Evolutionary conservation across 805 yeast genomes (phyloP).

Genomic region (Candida gorgasii): DNA sequence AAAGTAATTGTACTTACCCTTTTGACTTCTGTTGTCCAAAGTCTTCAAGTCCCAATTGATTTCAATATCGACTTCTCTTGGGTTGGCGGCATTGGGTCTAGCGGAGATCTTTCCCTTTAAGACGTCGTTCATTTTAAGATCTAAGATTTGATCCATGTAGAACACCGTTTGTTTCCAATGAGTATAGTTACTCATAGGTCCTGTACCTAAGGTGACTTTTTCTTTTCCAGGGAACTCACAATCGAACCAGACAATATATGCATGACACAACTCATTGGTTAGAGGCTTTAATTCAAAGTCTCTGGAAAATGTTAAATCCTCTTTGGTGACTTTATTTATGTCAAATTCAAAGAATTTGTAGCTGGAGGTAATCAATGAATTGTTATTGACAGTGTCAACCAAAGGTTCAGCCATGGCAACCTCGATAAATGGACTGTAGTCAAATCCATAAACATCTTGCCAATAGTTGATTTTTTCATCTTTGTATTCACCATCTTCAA

Average conservation of each 20-base stretch:
- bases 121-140: constrained; percentile 71
- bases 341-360: constrained; percentile 77
- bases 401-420: constrained; percentile 91
- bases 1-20: constrained; percentile 65
- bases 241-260: constrained; percentile 92
- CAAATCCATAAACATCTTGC: constrained; percentile 97
- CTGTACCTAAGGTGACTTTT: constrained; percentile 81
- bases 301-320: constrained; percentile 74
- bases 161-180: constrained; percentile 99
- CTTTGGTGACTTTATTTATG: constrained; percentile 82
- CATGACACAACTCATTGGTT: constrained; percentile 82
- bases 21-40: constrained; percentile 53
- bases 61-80: constrained; percentile 87
- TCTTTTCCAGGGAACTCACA: constrained; percentile 78
- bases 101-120: constrained; percentile 72
- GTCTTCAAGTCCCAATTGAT: constrained; percentile 57
- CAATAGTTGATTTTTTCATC: constrained; percentile 89
- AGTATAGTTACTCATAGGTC: constrained; percentile 90
- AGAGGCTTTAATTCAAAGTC: constrained; percentile 72
- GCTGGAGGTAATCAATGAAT: constrained; percentile 70
- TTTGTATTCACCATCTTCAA: constrained; percentile 91
- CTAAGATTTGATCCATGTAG: constrained; percentile 80
- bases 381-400: constrained; percentile 89
- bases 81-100: constrained; percentile 75
- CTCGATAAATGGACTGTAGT: constrained; percentile 86